Conservation (phyloP, 108 stramenopile species). For the Nitzschia putrida region DNA sequence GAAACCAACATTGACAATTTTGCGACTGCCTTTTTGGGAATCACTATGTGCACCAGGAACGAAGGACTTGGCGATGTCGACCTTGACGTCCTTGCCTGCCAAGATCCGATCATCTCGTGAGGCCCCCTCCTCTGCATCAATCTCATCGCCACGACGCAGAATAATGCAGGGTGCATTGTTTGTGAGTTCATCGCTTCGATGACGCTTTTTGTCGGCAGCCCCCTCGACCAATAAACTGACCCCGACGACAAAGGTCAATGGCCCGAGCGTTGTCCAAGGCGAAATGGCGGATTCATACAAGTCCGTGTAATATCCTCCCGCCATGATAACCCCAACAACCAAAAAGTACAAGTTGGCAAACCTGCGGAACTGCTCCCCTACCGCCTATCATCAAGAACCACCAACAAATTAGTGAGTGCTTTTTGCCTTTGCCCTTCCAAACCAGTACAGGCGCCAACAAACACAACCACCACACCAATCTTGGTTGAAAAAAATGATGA, state of each 20-base stretch:
- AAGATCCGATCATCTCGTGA: constrained; percentile 33
- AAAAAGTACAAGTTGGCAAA: constrained; percentile 97
- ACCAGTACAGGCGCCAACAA: too few relatives aligned
- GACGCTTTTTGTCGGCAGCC: constrained; percentile 85
- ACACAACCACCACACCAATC: neutral
- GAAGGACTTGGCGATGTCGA: constrained; percentile 40
- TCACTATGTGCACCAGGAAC: constrained; percentile 12
- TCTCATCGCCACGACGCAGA: constrained; percentile 51
- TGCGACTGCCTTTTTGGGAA: neutral
- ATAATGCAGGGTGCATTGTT: constrained; percentile 76
- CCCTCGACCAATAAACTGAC: constrained; percentile 91
- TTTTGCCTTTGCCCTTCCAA: too few relatives aligned
- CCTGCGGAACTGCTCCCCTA: constrained; percentile 79
- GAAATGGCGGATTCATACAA: constrained; percentile 85
- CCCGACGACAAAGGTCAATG: constrained; percentile 84
- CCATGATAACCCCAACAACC: constrained; percentile 90
- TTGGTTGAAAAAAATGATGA: neutral
- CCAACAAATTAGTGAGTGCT: too few relatives aligned
- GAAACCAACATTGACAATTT: constrained; percentile 52
- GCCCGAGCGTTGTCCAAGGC: constrained; percentile 94
- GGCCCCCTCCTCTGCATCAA: constrained; percentile 47
- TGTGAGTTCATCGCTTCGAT: constrained; percentile 79
- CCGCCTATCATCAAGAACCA: constrained; percentile 42
- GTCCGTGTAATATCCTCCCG: constrained; percentile 82
- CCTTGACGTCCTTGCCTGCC: constrained; percentile 51